Conservation (phyloP, 2,329 filamentous ascomycete genomes). For the Rhytidhysteron rufulum region DNA sequence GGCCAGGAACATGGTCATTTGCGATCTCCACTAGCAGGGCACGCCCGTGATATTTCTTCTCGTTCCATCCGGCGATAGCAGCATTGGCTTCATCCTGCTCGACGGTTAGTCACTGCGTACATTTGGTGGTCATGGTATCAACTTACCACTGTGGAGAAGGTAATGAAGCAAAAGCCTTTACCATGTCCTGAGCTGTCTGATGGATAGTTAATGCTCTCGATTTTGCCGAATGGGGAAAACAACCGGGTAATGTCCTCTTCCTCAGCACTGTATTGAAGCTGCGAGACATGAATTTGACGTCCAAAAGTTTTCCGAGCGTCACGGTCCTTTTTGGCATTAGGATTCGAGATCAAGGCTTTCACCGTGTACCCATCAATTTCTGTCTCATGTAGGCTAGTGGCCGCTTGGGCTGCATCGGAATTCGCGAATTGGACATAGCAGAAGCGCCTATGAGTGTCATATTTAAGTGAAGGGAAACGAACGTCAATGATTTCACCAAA, state of each 20-base stretch:
- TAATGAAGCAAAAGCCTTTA: slow-evolving; percentile 76
- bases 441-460: slow-evolving; percentile 83
- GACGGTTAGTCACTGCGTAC: slow-evolving; percentile 5
- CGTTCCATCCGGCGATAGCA: slow-evolving; percentile 62
- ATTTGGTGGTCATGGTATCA: not conserved
- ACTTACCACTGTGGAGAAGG: slow-evolving; percentile 59
- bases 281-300: slow-evolving; percentile 80
- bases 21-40: slow-evolving; percentile 10
- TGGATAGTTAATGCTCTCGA: slow-evolving; percentile 70
- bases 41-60: slow-evolving; percentile 69
- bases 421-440: slow-evolving; percentile 91
- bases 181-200: slow-evolving; percentile 64
- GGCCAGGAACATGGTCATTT: slow-evolving; percentile 34
- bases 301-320: slow-evolving; percentile 80
- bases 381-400: slow-evolving; percentile 68
- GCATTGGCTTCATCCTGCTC: slow-evolving; percentile 62
- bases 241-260: slow-evolving; percentile 67
- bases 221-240: slow-evolving; percentile 71
- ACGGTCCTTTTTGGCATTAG: slow-evolving; percentile 70
- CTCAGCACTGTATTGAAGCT: slow-evolving; percentile 75
- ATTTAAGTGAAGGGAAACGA: slow-evolving; percentile 87
- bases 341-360: slow-evolving; percentile 79
- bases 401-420: slow-evolving; percentile 39
- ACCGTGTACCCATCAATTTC: slow-evolving; percentile 66
- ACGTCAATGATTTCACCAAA: slow-evolving; percentile 82